These are phyloP conservation scores for Gracilaria domingensis DNA, from an alignment of 23 red algal genomes.

Conservation along the genomic window DNA sequence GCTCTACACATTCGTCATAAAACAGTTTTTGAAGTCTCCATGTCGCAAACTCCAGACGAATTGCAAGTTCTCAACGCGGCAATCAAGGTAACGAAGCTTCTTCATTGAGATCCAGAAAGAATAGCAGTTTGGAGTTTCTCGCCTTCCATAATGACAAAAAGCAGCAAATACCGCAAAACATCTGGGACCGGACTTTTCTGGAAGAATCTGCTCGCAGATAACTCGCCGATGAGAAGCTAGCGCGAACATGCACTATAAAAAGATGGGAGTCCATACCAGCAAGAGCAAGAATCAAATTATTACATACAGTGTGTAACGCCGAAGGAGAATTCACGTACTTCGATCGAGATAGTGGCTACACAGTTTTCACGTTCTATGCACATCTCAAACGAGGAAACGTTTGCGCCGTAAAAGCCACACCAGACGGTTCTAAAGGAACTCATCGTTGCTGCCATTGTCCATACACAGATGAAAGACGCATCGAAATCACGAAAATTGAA, in stretches of 20 bases:
- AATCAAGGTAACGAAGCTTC: neutral
- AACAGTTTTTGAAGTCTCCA: neutral
- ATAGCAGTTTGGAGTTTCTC: slow-evolving; percentile 4
- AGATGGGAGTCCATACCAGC: slow-evolving; percentile 25
- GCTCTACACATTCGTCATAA: neutral
- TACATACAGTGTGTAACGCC: slow-evolving; percentile 65
- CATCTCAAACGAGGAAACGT: slow-evolving; percentile 59
- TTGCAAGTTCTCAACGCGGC: neutral
- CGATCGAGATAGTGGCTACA: slow-evolving; percentile 70
- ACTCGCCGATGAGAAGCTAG: slow-evolving; percentile 1
- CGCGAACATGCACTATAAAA: neutral
- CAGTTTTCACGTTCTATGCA: slow-evolving; percentile 59
- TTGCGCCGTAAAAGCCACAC: slow-evolving; percentile 50
- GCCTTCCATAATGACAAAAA: slow-evolving; percentile 46
- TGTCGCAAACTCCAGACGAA: neutral
- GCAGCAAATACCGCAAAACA: slow-evolving; percentile 21
- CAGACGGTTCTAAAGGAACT: slow-evolving; percentile 38
- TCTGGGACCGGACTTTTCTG: slow-evolving; percentile 34
- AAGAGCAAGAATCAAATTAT: slow-evolving; percentile 14
- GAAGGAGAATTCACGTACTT: slow-evolving; percentile 71
- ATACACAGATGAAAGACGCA: slow-evolving; percentile 40
- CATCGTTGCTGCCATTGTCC: slow-evolving; percentile 83
- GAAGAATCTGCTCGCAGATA: slow-evolving; percentile 2
- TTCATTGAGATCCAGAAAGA: neutral
- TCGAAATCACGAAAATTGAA: slow-evolving; percentile 39